phyloP scores from a whole-genome alignment of 2,329 filamentous ascomycete species.

The Mycosphaerella sp. region DNA sequence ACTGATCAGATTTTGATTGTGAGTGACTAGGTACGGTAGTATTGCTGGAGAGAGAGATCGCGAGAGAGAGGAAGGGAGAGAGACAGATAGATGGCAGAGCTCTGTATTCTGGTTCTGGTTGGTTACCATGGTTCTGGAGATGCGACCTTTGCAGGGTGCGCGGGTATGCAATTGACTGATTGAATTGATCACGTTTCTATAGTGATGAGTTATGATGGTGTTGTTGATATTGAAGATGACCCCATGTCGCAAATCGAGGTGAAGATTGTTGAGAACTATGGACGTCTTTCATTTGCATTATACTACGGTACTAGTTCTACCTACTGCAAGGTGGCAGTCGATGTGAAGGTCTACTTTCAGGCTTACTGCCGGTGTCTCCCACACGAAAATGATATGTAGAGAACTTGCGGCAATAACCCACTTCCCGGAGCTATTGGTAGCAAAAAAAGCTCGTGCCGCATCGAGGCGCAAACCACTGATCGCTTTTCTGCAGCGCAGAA shows the following conservation, averaged over 20 bases:
- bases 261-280: no score
- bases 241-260: neutral
- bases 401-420: neutral
- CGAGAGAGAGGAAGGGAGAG: no score
- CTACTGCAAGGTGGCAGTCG: constrained; percentile 12
- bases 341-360: neutral
- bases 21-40: no score
- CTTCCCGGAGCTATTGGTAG: neutral
- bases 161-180: neutral
- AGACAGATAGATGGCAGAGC: neutral
- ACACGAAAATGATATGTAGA: no score
- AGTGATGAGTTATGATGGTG: neutral
- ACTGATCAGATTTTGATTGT: neutral
- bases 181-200: neutral
- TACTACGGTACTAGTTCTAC: no score
- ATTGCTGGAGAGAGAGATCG: neutral
- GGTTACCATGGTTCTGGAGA: neutral
- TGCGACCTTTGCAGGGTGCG: neutral
- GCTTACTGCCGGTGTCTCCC: neutral
- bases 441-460: constrained; percentile 1
- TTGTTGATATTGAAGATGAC: neutral
- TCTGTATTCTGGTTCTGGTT: neutral
- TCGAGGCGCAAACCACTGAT: neutral
- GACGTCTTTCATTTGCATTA: no score
- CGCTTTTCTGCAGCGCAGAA: neutral